Percentiles rank a stretch among this genome's conserved stretches.
phyloP scores from a whole-genome alignment of 106 monocot genomes.

The Allium fistulosum region DNA sequence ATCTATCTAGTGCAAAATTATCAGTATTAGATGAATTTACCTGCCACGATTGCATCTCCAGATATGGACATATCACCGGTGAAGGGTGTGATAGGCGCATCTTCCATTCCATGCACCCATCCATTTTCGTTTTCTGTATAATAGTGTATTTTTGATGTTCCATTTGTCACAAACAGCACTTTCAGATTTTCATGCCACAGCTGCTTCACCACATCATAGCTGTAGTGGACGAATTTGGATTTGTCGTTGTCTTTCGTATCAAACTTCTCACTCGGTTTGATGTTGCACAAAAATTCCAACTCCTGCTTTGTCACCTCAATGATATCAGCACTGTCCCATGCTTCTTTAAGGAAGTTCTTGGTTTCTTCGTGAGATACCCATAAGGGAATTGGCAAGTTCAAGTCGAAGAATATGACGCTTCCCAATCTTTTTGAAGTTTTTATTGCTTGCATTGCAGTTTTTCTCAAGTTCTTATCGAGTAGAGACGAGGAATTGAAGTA shows the following conservation, averaged over 20 bases:
- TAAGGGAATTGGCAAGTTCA: conserved; percentile 67
- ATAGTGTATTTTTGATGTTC: conserved; percentile 85
- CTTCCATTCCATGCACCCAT: conserved; percentile 76
- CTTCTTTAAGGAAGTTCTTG: conserved; percentile 36
- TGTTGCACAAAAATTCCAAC: conserved; percentile 66
- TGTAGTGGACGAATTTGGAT: conserved; percentile 64
- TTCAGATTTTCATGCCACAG: conserved; percentile 80
- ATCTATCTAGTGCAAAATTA: too few relatives aligned
- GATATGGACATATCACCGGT: conserved; percentile 80
- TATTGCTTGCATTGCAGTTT: conserved; percentile 50
- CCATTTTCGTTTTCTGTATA: conserved; percentile 62
- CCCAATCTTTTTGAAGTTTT: conserved; percentile 55
- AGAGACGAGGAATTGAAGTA: conserved; percentile 82
- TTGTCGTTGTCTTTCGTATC: conserved; percentile 63
- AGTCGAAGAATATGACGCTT: conserved; percentile 63
- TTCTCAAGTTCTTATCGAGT: conserved; percentile 43
- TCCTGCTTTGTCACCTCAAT: conserved; percentile 87
- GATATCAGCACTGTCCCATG: conserved; percentile 63
- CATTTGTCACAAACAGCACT: conserved; percentile 80
- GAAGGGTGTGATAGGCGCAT: conserved; percentile 75
- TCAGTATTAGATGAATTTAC: conserved; percentile 86
- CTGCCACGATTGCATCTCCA: conserved; percentile 86
- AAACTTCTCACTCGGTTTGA: conserved; percentile 50
- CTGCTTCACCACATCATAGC: conserved; percentile 35
- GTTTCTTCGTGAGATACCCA: conserved; percentile 74